Base-by-base conservation (phyloP, 2,329 filamentous ascomycete species). In the Nemania diffusa region DNA sequence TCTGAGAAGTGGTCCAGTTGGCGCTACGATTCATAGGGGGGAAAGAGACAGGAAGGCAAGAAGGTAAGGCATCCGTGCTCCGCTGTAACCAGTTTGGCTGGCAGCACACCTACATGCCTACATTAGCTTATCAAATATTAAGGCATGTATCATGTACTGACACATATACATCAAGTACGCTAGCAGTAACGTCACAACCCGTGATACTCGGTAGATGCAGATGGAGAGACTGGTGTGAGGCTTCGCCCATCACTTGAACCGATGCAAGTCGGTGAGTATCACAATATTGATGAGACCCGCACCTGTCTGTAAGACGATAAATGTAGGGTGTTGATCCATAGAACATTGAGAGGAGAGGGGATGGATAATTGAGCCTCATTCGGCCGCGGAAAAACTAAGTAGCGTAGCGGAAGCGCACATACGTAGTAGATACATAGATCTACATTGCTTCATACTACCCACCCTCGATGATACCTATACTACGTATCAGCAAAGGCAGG, bases 131-230 rank as follows among this genome's bases (percentile, higher is more conserved):
- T 29, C 6, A 22, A 34, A 24, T 5, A 17, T 7, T 2, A 51
- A 29, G 1, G 17, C n/a, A 52, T 13, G 26, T 37, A 46, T 29
- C 15, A 20, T 20, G 17, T n/a, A 44, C 5, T 9, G 29, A 52
- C 27, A 37, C 37, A 34, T 20, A n/a, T 42, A 57, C 20, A 37
- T 3, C 24, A 57, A 46, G 29, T 27, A 68, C 53, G 37, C 22
- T 32, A 22, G 29, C 65, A 67, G 52, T 7, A 57, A 44, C n/a
- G 29, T 52, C 27, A 17, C 20, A 20, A 9, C 57, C 53, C 53
- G 62, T 65, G 57, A 62, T 65, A 24, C n/a, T 37, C 17, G 27
- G 29, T 20, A 34, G 56, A 58, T 67, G 64, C 34, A 42, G 20
- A 53, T 50, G 13, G 46, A n/a, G 6, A 1, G 13, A 24, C 20